Evolutionary conservation across 371 early-diverging fungal genomes (phyloP), one percentile per base, ranked within the genome.

Genomic region (Choanephora cucurbitarum): DNA sequence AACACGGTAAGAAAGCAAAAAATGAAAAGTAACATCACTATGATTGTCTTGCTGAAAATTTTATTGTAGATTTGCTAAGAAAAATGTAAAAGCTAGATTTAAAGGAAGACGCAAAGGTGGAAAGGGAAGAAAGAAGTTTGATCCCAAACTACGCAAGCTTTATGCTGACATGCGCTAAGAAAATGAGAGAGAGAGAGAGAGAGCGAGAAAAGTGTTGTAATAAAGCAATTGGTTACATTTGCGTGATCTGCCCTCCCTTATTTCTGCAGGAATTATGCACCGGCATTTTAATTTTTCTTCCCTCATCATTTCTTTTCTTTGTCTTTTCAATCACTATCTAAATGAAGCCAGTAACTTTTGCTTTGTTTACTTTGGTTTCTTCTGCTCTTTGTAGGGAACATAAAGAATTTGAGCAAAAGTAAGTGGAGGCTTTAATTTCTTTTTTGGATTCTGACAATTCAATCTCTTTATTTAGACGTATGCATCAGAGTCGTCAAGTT

Each of bases 401-500:
- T 19, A 21, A 32, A n/a, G 52, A 32, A 42, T 61, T 61, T 47
- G 62, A 61, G 24, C 19, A 37, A 46, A 17, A 51, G 62, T 61
- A 57, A 48, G 57, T 40, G 19, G 28, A 28, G 28, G 14, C 7
- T 11, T n/a, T 37, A 23, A 19, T 44, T 4, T 17, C 15, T 10
- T 17, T 24, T 9, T 6, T 17, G 4, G 1, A 19, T 14, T 10
- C 17, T 28, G 28, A 28, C 7, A 19, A 15, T 8, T 23, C 11
- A n/a, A n/a, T n/a, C 22, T 3, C 14, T 33, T 7, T n/a, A 2
- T 14, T 19, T 33, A 76, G 72, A 18, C 77, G 72, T 49, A 72
- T 76, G 77, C 45, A 47, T 0, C 66, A 70, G 17, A 51, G 51
- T 0, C 68, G 82, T 53, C 45, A 72, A 42, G 49, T 80, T 55